Evolutionary conservation across 106 monocot genomes (phyloP).

Genomic region (Triglochin maritima): DNA sequence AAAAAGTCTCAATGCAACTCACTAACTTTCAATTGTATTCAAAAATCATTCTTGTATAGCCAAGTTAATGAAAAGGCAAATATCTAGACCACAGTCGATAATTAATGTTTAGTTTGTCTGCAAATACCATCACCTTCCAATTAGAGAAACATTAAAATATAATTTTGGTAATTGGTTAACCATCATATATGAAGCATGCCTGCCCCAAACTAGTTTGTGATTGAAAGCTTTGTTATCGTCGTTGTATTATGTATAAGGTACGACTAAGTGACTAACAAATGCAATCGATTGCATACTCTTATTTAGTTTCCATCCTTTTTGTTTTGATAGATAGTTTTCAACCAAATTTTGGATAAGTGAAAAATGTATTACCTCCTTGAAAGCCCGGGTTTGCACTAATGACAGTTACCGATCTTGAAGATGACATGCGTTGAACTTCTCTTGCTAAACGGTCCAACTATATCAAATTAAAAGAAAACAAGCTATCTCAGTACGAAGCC

Average conservation of each 20-base stretch:
- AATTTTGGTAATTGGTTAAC: too few species aligned
- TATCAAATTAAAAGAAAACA: not conserved
- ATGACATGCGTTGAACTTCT: slow-evolving; percentile 50
- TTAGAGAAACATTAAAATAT: too few species aligned
- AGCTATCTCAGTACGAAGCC: not conserved
- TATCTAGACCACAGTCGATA: too few species aligned
- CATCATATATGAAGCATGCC: not conserved
- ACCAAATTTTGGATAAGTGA: not conserved
- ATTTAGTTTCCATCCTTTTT: too few species aligned
- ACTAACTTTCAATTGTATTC: too few species aligned
- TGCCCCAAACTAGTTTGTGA: not conserved
- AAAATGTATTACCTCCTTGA: slow-evolving; percentile 11
- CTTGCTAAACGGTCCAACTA: slow-evolving; percentile 40
- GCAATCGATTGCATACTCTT: not conserved
- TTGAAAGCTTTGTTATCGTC: not conserved
- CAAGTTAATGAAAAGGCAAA: too few species aligned
- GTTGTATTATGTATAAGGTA: not conserved
- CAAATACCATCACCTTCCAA: too few species aligned
- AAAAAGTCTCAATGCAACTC: too few species aligned
- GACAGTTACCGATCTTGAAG: slow-evolving; percentile 35
- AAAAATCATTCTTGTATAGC: too few species aligned
- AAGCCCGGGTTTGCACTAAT: slow-evolving; percentile 30
- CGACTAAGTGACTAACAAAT: not conserved
- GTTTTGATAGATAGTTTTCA: not conserved
- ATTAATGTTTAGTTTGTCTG: too few species aligned